Evolutionary conservation across 805 yeast genomes (phyloP).

Genomic region (Deakozyma indianensis): DNA sequence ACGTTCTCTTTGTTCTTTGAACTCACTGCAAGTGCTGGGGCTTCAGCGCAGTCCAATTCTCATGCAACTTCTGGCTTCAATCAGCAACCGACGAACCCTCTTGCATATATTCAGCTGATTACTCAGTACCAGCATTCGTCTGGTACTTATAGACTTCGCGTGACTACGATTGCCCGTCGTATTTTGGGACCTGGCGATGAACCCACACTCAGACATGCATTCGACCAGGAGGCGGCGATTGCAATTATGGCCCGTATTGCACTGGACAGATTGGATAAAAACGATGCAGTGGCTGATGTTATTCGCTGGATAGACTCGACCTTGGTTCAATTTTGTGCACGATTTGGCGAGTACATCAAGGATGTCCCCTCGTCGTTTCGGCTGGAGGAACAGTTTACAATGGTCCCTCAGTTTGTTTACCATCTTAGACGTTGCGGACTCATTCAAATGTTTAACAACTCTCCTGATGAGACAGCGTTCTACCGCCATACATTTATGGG

Average conservation of each 20-base stretch:
- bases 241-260: slow-evolving; percentile 78
- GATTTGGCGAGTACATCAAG: slow-evolving; percentile 75
- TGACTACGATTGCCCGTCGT: slow-evolving; percentile 57
- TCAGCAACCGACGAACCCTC: slow-evolving; percentile 12
- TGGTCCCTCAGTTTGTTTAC: slow-evolving; percentile 88
- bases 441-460: slow-evolving; percentile 82
- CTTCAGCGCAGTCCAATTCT: slow-evolving; percentile 10
- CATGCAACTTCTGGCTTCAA: slow-evolving; percentile 16
- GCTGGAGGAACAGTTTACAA: slow-evolving; percentile 59
- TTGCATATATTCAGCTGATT: slow-evolving; percentile 51
- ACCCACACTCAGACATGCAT: slow-evolving; percentile 37
- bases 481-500: slow-evolving; percentile 77
- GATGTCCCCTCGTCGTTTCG: slow-evolving; percentile 69
- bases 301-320: slow-evolving; percentile 84
- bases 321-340: slow-evolving; percentile 68
- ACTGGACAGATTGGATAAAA: slow-evolving; percentile 59
- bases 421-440: slow-evolving; percentile 89
- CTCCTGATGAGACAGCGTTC: slow-evolving; percentile 94
- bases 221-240: slow-evolving; percentile 96
- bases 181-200: slow-evolving; percentile 30
- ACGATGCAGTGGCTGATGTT: slow-evolving; percentile 70
- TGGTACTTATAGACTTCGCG: slow-evolving; percentile 71
- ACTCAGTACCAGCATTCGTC: slow-evolving; percentile 83
- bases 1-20: slow-evolving; percentile 77
- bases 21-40: slow-evolving; percentile 20